Evolutionary conservation across 176 grass and related monocot genomes (phyloP).

Genomic region (bread wheat (Triticum aestivum)): DNA sequence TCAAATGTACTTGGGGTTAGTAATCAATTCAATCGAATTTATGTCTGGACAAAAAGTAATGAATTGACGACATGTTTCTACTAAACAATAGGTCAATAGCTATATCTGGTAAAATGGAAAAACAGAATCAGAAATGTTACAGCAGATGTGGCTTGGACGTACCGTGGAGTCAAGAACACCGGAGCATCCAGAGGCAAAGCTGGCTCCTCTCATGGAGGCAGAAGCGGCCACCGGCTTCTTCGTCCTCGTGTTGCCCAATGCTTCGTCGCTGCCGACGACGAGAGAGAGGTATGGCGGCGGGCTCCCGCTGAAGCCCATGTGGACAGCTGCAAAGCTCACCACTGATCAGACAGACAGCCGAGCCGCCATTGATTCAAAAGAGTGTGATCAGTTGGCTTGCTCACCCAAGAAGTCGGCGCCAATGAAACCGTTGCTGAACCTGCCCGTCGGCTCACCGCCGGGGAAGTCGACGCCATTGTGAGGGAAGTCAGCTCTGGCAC

Average conservation of each 20-base stretch:
- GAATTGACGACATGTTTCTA: too few species aligned
- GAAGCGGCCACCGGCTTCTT: constrained; percentile 14
- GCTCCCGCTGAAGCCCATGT: constrained; percentile 60
- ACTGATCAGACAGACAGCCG: background rate
- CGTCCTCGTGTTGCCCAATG: background rate
- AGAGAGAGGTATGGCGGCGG: constrained; percentile 66
- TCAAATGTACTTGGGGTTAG: background rate
- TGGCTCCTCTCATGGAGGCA: constrained; percentile 44
- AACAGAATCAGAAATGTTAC: too few species aligned
- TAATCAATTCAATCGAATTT: background rate
- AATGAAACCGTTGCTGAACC: constrained; percentile 81
- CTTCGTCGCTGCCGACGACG: background rate
- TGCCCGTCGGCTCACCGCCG: constrained; percentile 47
- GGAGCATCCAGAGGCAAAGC: constrained; percentile 73
- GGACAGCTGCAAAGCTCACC: constrained; percentile 29
- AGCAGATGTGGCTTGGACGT: background rate
- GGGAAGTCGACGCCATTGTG: constrained; percentile 80
- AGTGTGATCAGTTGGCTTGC: background rate
- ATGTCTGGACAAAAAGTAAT: too few species aligned
- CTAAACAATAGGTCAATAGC: too few species aligned
- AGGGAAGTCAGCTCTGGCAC: constrained; percentile 60
- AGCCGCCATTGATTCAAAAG: background rate
- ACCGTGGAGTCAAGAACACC: constrained; percentile 82
- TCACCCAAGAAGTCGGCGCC: constrained; percentile 62
- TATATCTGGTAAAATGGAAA: too few species aligned